A percentile compares a stretch with the other conserved stretches of the same genome.
Evolutionary conservation across 2,329 filamentous ascomycete species (phyloP).

Genomic region (Cladosporium sp.): DNA sequence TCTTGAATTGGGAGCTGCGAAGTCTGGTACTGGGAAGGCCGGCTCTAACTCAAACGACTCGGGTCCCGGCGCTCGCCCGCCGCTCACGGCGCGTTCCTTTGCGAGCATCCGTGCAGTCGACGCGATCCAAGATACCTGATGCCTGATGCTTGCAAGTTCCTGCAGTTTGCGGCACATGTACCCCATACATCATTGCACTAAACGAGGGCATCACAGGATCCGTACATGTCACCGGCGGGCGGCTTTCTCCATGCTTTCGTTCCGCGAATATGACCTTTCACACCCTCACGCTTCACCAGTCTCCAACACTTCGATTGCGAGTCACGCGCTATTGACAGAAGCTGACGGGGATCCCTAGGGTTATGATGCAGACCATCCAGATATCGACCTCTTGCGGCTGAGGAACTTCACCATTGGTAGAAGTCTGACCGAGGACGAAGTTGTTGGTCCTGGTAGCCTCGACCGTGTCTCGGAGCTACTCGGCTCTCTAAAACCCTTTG

Average conservation of each 20-base stretch:
- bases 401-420: constrained; percentile 70
- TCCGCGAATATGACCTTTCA: background rate
- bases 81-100: constrained; percentile 11
- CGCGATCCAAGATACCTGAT: background rate
- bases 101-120: constrained; percentile 9
- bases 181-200: background rate
- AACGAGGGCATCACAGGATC: background rate
- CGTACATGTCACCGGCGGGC: background rate
- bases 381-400: constrained; percentile 76
- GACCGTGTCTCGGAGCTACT: constrained; percentile 62
- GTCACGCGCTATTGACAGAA: background rate
- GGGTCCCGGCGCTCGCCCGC: constrained; percentile 11
- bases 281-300: background rate
- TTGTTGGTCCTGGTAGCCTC: constrained; percentile 59
- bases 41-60: constrained; percentile 13
- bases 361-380: constrained; percentile 66
- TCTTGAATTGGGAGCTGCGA: background rate
- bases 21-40: constrained; percentile 9
- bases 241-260: background rate
- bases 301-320: background rate
- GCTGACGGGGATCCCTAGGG: constrained; percentile 48
- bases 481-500: constrained; percentile 68
- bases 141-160: constrained; percentile 9
- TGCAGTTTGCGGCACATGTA: constrained; percentile 5
- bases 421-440: constrained; percentile 60